Evolutionary conservation across 2,329 filamentous ascomycete species (phyloP).

Genomic region (Penicillium sp.): DNA sequence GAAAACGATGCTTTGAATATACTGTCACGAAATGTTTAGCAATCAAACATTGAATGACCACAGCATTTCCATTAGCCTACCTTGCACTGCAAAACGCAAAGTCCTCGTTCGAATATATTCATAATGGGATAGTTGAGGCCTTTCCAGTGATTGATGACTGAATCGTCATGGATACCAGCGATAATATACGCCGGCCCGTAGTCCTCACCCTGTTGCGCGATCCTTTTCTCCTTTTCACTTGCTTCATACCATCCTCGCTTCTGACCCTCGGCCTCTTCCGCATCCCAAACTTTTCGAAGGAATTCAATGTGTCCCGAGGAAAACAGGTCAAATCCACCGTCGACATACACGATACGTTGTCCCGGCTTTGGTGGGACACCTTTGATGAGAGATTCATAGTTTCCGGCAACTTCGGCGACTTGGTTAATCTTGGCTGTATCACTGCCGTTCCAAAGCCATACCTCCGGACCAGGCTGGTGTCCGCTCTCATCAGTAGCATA

Average conservation of each 20-base stretch:
- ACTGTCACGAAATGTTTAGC: conserved; percentile 49
- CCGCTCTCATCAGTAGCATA: conserved; percentile 88
- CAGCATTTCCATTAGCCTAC: conserved; percentile 46
- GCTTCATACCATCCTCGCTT: conserved; percentile 70
- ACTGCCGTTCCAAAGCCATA: conserved; percentile 72
- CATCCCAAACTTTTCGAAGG: conserved; percentile 68
- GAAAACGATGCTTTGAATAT: conserved; percentile 83
- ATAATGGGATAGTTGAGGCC: conserved; percentile 98
- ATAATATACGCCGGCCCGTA: conserved; percentile 84
- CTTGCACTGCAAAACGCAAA: conserved; percentile 92
- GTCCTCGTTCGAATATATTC: conserved; percentile 95
- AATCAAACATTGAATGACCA: neutral
- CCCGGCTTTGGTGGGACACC: conserved; percentile 70
- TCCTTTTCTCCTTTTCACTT: conserved; percentile 59
- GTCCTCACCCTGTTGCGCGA: conserved; percentile 62
- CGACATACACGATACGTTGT: conserved; percentile 88
- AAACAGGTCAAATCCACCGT: conserved; percentile 95
- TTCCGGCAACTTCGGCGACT: conserved; percentile 56
- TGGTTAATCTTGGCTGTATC: conserved; percentile 32
- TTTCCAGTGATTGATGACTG: conserved; percentile 94
- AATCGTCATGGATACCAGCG: conserved; percentile 89
- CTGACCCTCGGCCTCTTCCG: conserved; percentile 66
- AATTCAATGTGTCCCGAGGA: conserved; percentile 97
- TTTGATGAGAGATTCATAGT: conserved; percentile 64
- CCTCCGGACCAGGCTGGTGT: conserved; percentile 70